A percentile compares a stretch with the other conserved stretches of the same genome.
Conservation (phyloP, 1,284 basidiomycete genomes). For the Naganishia cerealis region DNA sequence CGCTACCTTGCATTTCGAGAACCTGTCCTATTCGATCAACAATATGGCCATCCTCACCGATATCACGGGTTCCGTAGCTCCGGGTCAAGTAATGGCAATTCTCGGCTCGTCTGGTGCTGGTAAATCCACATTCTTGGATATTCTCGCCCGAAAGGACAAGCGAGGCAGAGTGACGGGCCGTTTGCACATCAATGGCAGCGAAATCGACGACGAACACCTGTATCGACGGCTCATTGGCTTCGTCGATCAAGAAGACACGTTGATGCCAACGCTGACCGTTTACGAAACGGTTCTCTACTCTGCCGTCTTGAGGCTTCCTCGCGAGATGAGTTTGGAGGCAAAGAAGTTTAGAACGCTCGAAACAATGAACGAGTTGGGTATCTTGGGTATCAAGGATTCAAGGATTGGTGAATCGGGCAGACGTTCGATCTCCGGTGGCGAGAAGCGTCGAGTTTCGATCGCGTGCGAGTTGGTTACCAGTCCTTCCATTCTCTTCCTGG, state of each 20-base stretch:
- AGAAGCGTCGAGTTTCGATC: slow-evolving; percentile 91
- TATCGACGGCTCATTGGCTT: slow-evolving; percentile 87
- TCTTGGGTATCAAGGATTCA: slow-evolving; percentile 83
- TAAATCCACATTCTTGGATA: slow-evolving; percentile 93
- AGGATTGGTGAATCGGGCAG: slow-evolving; percentile 78
- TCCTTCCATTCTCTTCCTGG: slow-evolving; percentile 90
- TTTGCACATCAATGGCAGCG: slow-evolving; percentile 81
- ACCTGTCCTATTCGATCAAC: slow-evolving; percentile 75
- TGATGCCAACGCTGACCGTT: slow-evolving; percentile 93
- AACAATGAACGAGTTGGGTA: slow-evolving; percentile 93
- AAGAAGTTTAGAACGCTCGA: slow-evolving; percentile 92
- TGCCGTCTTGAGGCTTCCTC: slow-evolving; percentile 80
- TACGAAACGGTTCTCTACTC: slow-evolving; percentile 96
- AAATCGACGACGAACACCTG: slow-evolving; percentile 66
- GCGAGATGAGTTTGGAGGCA: slow-evolving; percentile 90
- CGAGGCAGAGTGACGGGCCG: slow-evolving; percentile 72
- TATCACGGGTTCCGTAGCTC: slow-evolving; percentile 77
- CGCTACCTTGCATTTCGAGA: slow-evolving; percentile 82
- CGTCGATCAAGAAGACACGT: slow-evolving; percentile 96
- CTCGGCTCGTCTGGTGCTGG: slow-evolving; percentile 96
- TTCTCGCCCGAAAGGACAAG: slow-evolving; percentile 86
- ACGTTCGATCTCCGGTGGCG: slow-evolving; percentile 89
- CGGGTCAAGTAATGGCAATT: slow-evolving; percentile 87
- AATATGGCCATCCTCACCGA: slow-evolving; percentile 70
- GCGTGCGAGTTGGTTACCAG: slow-evolving; percentile 98